These are phyloP conservation scores for Stagonosporopsis cucurbitacearum DNA, from an alignment of 2,329 filamentous ascomycete species.

Conservation along the genomic window DNA sequence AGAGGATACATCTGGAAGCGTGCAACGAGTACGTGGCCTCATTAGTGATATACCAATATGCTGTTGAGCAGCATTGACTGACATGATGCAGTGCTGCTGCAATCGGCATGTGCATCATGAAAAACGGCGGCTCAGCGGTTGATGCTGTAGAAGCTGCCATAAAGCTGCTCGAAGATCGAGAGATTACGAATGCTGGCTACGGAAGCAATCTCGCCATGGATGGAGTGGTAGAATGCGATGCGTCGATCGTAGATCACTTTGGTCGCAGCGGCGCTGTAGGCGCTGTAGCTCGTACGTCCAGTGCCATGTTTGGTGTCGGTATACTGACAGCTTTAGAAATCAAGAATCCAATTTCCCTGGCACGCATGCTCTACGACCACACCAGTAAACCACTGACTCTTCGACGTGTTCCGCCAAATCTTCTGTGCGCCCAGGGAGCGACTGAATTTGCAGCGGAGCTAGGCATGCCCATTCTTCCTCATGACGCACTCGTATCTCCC, in stretches of 20 bases:
- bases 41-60: too few species aligned
- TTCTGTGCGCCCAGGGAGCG: slow-evolving; percentile 86
- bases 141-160: slow-evolving; percentile 92
- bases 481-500: slow-evolving; percentile 79
- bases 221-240: slow-evolving; percentile 92
- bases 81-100: slow-evolving; percentile 71
- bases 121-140: slow-evolving; percentile 77
- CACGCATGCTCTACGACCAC: slow-evolving; percentile 79
- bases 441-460: slow-evolving; percentile 83
- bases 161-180: slow-evolving; percentile 85
- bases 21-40: slow-evolving; percentile 77
- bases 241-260: slow-evolving; percentile 87
- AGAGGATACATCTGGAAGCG: slow-evolving; percentile 80
- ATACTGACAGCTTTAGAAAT: slow-evolving; percentile 65
- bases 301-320: not conserved
- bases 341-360: slow-evolving; percentile 89
- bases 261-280: slow-evolving; percentile 93
- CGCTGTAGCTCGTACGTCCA: slow-evolving; percentile 79
- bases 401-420: slow-evolving; percentile 87
- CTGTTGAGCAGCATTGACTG: slow-evolving; percentile 9
- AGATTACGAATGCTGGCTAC: slow-evolving; percentile 96
- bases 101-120: slow-evolving; percentile 81
- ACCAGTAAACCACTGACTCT: slow-evolving; percentile 80
- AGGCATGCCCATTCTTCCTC: slow-evolving; percentile 73
- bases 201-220: slow-evolving; percentile 94